A percentile compares a stretch with the other conserved stretches of the same genome.
Evolutionary conservation across 2,329 filamentous ascomycete species (phyloP).

Genomic region (Penicillium sumatraense): DNA sequence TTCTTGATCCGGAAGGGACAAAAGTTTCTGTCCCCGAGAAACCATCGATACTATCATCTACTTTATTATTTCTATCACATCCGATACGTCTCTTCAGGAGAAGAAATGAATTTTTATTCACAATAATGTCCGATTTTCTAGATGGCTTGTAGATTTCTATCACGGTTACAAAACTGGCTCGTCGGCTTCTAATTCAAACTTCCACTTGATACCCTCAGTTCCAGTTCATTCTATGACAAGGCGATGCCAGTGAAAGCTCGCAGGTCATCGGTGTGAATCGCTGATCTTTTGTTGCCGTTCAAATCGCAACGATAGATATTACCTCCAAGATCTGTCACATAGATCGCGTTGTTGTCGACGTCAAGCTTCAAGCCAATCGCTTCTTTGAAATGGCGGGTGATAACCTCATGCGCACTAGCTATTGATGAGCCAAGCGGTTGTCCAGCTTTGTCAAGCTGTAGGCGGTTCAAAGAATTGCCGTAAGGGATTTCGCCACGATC

Average conservation of each 20-base stretch:
- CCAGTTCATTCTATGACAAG: neutral
- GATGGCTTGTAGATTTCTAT: too few species aligned
- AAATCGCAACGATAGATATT: slow-evolving; percentile 29
- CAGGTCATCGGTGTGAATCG: neutral
- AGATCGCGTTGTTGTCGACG: slow-evolving; percentile 20
- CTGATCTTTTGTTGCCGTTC: neutral
- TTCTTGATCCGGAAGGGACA: neutral
- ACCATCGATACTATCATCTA: too few species aligned
- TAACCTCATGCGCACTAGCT: slow-evolving; percentile 7
- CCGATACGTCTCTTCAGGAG: too few species aligned
- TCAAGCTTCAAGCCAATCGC: slow-evolving; percentile 33
- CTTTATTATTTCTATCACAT: too few species aligned
- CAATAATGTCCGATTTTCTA: too few species aligned
- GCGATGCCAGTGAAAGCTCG: neutral
- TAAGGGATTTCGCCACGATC: slow-evolving; percentile 62
- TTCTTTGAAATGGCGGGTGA: slow-evolving; percentile 32
- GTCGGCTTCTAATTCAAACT: too few species aligned
- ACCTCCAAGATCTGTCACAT: slow-evolving; percentile 35
- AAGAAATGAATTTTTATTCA: too few species aligned
- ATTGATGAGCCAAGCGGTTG: neutral
- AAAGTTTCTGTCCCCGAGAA: too few species aligned
- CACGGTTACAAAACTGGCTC: too few species aligned
- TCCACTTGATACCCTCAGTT: too few species aligned
- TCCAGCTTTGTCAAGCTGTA: slow-evolving; percentile 20
- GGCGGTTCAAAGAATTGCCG: slow-evolving; percentile 59